Conservation (phyloP, 2,329 filamentous ascomycete species). For the Epichloe amarillans region DNA sequence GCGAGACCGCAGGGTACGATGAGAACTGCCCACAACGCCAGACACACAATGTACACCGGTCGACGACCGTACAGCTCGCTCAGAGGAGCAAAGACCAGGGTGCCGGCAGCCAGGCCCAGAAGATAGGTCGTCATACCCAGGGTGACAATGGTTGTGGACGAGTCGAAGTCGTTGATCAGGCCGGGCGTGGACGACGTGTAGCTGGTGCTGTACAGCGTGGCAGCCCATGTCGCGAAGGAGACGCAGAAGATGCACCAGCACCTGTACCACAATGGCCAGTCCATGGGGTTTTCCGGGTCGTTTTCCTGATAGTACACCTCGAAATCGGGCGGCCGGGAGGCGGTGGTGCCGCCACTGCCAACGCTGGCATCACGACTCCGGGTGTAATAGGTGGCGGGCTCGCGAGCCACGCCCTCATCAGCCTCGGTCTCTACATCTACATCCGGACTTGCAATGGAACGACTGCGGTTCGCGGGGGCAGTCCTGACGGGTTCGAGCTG, state of each 20-base stretch:
- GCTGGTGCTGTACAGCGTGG: slow-evolving; percentile 63
- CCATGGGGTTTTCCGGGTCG: slow-evolving; percentile 52
- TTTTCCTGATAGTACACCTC: slow-evolving; percentile 60
- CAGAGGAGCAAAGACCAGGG: slow-evolving; percentile 60
- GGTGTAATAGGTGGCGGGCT: slow-evolving; percentile 30
- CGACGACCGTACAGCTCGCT: slow-evolving; percentile 56
- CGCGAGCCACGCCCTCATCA: slow-evolving; percentile 26
- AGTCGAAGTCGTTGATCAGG: slow-evolving; percentile 53
- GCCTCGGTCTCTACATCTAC: slow-evolving; percentile 24
- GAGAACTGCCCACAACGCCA: slow-evolving; percentile 51
- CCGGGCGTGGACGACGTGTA: slow-evolving; percentile 63
- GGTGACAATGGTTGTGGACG: slow-evolving; percentile 48
- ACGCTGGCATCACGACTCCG: slow-evolving; percentile 21
- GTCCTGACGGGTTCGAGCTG: neutral
- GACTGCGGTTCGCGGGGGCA: slow-evolving; percentile 9
- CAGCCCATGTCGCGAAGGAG: slow-evolving; percentile 32
- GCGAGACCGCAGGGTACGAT: slow-evolving; percentile 61
- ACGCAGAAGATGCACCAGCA: slow-evolving; percentile 30
- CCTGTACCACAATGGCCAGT: slow-evolving; percentile 46
- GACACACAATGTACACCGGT: slow-evolving; percentile 54
- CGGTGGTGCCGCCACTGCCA: slow-evolving; percentile 25
- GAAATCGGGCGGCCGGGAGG: slow-evolving; percentile 42
- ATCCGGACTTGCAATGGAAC: slow-evolving; percentile 11
- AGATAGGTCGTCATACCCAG: slow-evolving; percentile 71
- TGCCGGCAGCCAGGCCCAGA: slow-evolving; percentile 58